Evolutionary conservation across 1,139 yeast species (phyloP).

Genomic region (Yamadazyma sp.): DNA sequence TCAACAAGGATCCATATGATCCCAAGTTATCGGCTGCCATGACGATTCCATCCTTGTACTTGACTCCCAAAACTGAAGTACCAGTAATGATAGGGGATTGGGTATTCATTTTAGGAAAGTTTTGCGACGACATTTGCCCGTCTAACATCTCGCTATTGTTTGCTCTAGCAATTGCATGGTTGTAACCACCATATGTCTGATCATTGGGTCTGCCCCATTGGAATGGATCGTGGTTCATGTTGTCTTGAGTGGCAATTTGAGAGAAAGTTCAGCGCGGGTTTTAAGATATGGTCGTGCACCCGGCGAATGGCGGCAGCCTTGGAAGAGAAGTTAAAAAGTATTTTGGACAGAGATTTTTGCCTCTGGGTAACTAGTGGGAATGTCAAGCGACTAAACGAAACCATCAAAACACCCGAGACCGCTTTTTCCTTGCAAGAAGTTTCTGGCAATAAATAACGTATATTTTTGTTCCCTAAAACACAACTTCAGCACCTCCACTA

Average conservation of each 20-base stretch:
- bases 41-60: slow-evolving; percentile 85
- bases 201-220: slow-evolving; percentile 95
- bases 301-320: neutral
- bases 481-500: slow-evolving; percentile 72
- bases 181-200: slow-evolving; percentile 77
- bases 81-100: slow-evolving; percentile 96
- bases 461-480: slow-evolving; percentile 23
- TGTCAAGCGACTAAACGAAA: too few species aligned
- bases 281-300: neutral
- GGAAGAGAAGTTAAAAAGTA: too few species aligned
- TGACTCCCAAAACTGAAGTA: slow-evolving; percentile 89
- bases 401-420: too few species aligned
- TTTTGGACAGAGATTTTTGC: too few species aligned
- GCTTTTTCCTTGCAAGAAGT: too few species aligned
- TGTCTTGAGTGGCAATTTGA: slow-evolving; percentile 7
- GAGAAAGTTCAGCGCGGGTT: neutral
- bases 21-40: slow-evolving; percentile 96
- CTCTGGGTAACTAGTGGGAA: too few species aligned
- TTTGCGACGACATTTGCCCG: slow-evolving; percentile 12
- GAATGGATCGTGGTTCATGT: slow-evolving; percentile 95
- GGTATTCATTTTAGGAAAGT: slow-evolving; percentile 79
- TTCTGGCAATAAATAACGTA: too few species aligned
- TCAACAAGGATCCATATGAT: slow-evolving; percentile 86
- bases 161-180: slow-evolving; percentile 67
- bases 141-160: slow-evolving; percentile 15